Base-by-base conservation (phyloP, 352 stramenopile species). In the Globisporangium okanoganense region DNA sequence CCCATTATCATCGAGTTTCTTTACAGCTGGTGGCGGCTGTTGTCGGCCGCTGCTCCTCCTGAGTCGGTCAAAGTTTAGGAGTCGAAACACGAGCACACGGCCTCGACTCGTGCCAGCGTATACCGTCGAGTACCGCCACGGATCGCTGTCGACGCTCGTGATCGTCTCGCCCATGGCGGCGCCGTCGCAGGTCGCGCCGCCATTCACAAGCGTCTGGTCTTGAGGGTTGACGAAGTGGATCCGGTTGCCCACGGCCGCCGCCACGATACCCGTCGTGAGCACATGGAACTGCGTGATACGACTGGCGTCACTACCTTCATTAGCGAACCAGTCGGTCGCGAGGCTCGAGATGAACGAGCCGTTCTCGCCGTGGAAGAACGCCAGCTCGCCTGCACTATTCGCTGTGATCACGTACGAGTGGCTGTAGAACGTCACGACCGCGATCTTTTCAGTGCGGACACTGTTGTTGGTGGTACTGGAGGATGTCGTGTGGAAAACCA, bases 51-150 rank as follows among this genome's bases (percentile, higher is more conserved):
- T 64, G 33, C 43, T 58, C 44, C 57, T 65, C 44, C 67, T 66
- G 41, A 67, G 22, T 24, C 45, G 50, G 16, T 57, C 62, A 27
- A 72, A 70, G 29, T 62, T 57, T 2, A 68, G 58, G 45, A 80
- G 59, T 1, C 53, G 63, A 57, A 78, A 80, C 10, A 66, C 69
- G 0, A 78, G 55, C n/a, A 35, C 69, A 24, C 58, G 51, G 2
- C 69, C 69, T 27, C 67, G 64, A 36, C 22, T 63, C 7, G 72
- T 78, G 12, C 72, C 70, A 2, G 62, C 69, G 44, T 72, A 75
- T 2, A 80, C 47, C 5, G 65, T 36, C 14, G 50, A 58, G 27
- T 69, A 58, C 3, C 67, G 69, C 72, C 63, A 80, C 31, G 62
- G 43, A 25, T 80, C 72, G 35, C 61, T 61, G 8, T 70, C 58